Base-by-base conservation (phyloP, 2,329 filamentous ascomycete genomes). In the Lasiodiplodia sp. region DNA sequence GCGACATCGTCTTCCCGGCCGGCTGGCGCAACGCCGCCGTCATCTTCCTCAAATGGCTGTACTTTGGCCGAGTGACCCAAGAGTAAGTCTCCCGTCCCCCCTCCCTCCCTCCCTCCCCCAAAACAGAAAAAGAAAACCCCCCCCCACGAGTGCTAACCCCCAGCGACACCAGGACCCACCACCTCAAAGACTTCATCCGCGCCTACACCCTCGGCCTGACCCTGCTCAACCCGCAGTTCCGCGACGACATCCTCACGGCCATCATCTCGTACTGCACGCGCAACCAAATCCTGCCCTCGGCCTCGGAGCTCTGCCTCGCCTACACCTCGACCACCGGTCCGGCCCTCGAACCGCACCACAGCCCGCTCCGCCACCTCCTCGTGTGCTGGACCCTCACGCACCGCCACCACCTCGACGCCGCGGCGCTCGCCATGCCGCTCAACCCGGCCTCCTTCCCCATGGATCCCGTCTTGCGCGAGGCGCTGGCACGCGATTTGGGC, bases 31-130 rank as follows among this genome's bases (percentile, higher is more conserved):
- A n/a, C 14, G 64, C 52, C 37, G 52, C 38, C 18, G 8, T 37
- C 38, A 57, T 66, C 16, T 66, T 56, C 52, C 34, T 66, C 16
- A 47, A 66, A 44, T 66, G 64, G 64, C 64, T 66, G 4, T 66
- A 66, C 52, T 18, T 11, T 11, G 51, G 64, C 51, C 8, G 51
- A 2, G 64, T 57, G 25, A 34, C 18, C 16, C 28, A 34, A 5
- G 37, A 57, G 64, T 66, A 31, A 21, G 64, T 66, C 38, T 6
- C 12, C 8, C n/a, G 28, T 23, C 28, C 3, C 49, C 16, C 12
- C 16, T 37, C 40, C 40, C 10, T 21, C 4, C 23, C 23, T n/a
- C 25, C 10, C 4, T 23, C 8, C 10, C 31, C 3, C 18, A 21
- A n/a, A n/a, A n/a, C n/a, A n/a, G n/a, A n/a, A n/a, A n/a, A n/a